Base-by-base conservation (phyloP, 2,329 filamentous ascomycete genomes). In the Xylaria sp. region DNA sequence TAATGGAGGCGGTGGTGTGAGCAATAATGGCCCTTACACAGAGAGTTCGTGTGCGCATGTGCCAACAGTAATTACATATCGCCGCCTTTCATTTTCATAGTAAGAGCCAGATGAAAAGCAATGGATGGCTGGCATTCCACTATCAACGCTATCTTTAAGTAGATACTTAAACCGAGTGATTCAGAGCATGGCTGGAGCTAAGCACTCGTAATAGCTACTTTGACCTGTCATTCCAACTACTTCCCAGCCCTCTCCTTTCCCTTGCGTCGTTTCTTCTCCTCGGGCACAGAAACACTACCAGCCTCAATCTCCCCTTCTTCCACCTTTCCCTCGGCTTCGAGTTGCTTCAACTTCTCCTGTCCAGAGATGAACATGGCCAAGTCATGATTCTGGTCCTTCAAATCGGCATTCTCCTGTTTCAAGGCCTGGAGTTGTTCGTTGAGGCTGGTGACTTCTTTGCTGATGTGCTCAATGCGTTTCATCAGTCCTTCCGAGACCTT, bases 351-450 rank as follows among this genome's bases (percentile, higher is more conserved):
- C 74, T 91, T 93, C 74, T 94, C 86, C 73, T 89, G 85, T 0
- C 90, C 89, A 18, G 86, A 90, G 61, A 97, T 93, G 70, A 93
- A 96, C 81, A 96, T 92, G 54, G 81, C 86, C 71, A 97, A 72
- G 72, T 97, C 93, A 11, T 89, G 83, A 71, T 96, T 96, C 80
- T 92, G 89, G 72, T 96, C 92, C 65, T 86, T 84, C 49, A 96
- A 75, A 66, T 96, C 91, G 46, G 78, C 80, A 65, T 90, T 88
- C 73, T 91, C 84, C 11, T 67, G 70, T 67, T 82, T 83, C 3
- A 89, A 74, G 47, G 78, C 79, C 30, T 79, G 78, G 1, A 87
- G 74, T 71, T 88, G 81, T 60, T 78, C 79, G 48, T 82, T 79
- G 16, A 91, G 74, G 18, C 65, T 77, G 59, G 81, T 80, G 6